Evolutionary conservation across 768 basidiomycete genomes (phyloP).

Genomic region (Macrolepiota albuminosa): DNA sequence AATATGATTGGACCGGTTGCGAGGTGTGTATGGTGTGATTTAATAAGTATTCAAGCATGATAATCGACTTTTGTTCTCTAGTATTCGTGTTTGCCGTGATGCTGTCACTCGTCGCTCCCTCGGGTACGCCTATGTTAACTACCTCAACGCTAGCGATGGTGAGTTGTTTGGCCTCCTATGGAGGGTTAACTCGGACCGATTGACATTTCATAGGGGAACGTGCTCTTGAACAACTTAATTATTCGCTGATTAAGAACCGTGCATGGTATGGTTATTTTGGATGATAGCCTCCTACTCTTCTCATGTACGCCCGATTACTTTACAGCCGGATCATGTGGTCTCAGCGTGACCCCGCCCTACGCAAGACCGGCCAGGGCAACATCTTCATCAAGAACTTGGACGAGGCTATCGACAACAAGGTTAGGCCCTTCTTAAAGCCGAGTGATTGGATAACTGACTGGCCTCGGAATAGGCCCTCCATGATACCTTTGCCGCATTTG

Average conservation of each 20-base stretch:
- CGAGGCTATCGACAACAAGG: constrained; percentile 97
- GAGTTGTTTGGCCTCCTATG: constrained; percentile 19
- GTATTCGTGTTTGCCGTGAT: constrained; percentile 99
- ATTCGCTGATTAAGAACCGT: constrained; percentile 97
- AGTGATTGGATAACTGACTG: neutral
- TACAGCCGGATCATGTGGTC: constrained; percentile 99
- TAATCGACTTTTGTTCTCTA: constrained; percentile 21
- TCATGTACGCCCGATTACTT: constrained; percentile 6
- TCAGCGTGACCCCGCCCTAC: constrained; percentile 97
- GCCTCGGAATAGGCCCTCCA: constrained; percentile 73
- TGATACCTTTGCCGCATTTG: constrained; percentile 98
- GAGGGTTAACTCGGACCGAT: constrained; percentile 6
- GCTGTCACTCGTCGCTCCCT: constrained; percentile 99
- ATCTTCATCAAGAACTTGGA: constrained; percentile 99
- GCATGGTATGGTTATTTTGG: constrained; percentile 66
- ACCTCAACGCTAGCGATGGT: constrained; percentile 94
- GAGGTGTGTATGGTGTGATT: constrained; percentile 49
- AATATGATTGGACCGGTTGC: constrained; percentile 99
- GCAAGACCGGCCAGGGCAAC: constrained; percentile 99
- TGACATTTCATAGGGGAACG: constrained; percentile 68
- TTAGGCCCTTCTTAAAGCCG: constrained; percentile 20
- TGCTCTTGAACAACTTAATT: constrained; percentile 98
- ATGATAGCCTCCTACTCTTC: constrained; percentile 8
- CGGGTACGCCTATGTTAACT: constrained; percentile 99
- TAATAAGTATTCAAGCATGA: neutral